phyloP scores from a whole-genome alignment of 768 basidiomycete species.

The Auriculariales sp. region DNA sequence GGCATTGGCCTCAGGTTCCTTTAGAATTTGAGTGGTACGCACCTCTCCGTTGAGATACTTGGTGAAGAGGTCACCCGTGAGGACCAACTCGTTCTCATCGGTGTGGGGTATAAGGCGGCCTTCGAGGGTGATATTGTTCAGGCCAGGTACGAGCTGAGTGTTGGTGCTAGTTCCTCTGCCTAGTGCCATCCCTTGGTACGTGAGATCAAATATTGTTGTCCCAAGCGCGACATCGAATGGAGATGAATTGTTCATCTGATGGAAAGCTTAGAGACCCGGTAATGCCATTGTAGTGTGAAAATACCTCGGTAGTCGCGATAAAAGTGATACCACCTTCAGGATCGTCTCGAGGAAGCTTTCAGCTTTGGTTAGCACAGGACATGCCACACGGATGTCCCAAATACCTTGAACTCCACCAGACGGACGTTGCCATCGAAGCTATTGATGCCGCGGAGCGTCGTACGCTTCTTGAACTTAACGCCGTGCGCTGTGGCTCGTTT shows the following conservation, averaged over 20 bases:
- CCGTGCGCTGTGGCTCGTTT: conserved; percentile 46
- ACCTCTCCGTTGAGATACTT: conserved; percentile 55
- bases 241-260: conserved; percentile 19
- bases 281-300: too few relatives aligned
- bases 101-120: conserved; percentile 44
- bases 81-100: conserved; percentile 25
- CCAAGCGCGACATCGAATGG: conserved; percentile 60
- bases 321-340: conserved; percentile 57
- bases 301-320: conserved; percentile 40
- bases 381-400: not conserved
- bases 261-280: too few relatives aligned
- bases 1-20: conserved; percentile 36
- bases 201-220: conserved; percentile 46
- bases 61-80: conserved; percentile 51
- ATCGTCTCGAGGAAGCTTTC: conserved; percentile 45
- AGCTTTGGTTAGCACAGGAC: not conserved
- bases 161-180: conserved; percentile 40
- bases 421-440: conserved; percentile 43
- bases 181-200: conserved; percentile 40
- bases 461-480: conserved; percentile 45
- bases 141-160: conserved; percentile 37
- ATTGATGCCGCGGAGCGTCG: conserved; percentile 46
- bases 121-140: conserved; percentile 41
- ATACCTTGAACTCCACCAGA: conserved; percentile 36
- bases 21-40: too few relatives aligned